Base-by-base conservation (phyloP, 2,329 filamentous ascomycete species). In the Xylogone sp. region DNA sequence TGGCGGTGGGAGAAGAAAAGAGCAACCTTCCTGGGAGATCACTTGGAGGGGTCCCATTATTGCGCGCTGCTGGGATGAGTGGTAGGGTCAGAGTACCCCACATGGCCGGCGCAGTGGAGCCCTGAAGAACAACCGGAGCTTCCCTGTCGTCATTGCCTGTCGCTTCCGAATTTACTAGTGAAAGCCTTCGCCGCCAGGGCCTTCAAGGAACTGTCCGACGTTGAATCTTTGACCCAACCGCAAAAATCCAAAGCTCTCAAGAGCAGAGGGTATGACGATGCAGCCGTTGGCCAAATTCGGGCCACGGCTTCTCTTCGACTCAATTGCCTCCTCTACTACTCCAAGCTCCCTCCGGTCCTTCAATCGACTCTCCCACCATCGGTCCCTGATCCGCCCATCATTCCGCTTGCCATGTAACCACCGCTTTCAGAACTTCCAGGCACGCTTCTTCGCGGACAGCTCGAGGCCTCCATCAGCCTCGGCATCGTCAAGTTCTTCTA, bases 371-470 rank as follows among this genome's bases (percentile, higher is more conserved):
- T 56, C 60, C 22, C 34, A n/a, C n/a, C n/a, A 18, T 18, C n/a
- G 12, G 12, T 39, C 34, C n/a, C 34, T 39, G 34, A 42, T 59
- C 42, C 56, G 55, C 31, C 51, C 63, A 21, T 70, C 71, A 49
- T 66, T 67, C 51, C 75, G 73, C 56, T 48, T 71, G 56, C 69
- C 68, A 68, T 75, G 72, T 62, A 62, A 50, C 56, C 60, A 60
- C 42, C 71, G 67, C 52, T 69, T 70, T 50, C 69, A 68, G 45
- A 61, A 53, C 50, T 69, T 70, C 50, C 69, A 68, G 45, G 60
- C 53, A 49, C 60, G 61, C 31, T 65, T 62, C 18, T 67, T 65
- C 43, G 61, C 60, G 45, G 62, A 67, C 42, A 58, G 63, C 34
- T 58, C 60, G 52, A 63, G 65, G 50, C 50, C 59, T 46, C 52